These are phyloP conservation scores for Phytophthora europaea DNA, from an alignment of 352 stramenopile genomes.

Conservation along the genomic window DNA sequence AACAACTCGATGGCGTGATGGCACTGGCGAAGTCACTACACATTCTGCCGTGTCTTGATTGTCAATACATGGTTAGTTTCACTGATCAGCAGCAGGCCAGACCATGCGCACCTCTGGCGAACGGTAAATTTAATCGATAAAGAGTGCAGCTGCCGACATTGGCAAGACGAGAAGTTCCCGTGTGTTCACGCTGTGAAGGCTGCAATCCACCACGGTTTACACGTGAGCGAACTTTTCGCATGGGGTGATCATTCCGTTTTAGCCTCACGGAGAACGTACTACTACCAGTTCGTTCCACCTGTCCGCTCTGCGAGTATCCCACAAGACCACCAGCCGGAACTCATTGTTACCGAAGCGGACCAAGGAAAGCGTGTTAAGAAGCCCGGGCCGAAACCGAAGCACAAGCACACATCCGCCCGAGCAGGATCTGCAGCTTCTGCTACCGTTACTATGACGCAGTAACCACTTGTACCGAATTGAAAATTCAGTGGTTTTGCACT, in stretches of 20 bases:
- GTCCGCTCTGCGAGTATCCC: not conserved
- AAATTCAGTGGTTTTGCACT: no score
- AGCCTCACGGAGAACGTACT: not conserved
- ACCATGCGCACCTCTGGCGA: conserved; percentile 2
- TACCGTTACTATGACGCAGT: not conserved
- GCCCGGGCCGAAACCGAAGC: not conserved
- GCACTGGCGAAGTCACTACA: not conserved
- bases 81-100: conserved; percentile 6
- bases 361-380: not conserved
- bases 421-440: not conserved
- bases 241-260: not conserved
- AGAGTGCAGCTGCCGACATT: conserved; percentile 11
- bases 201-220: conserved; percentile 15
- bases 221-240: conserved; percentile 9
- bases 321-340: not conserved
- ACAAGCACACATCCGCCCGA: not conserved
- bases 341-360: not conserved
- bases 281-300: not conserved
- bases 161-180: conserved; percentile 14
- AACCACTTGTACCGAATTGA: not conserved
- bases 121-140: conserved; percentile 14
- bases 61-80: conserved; percentile 8
- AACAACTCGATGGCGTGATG: not conserved
- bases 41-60: conserved; percentile 2
- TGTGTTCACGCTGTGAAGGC: conserved; percentile 15